Evolutionary conservation across 2,329 filamentous ascomycete genomes (phyloP), one percentile per base, ranked within the genome.

Genomic region (Beauveria australis): DNA sequence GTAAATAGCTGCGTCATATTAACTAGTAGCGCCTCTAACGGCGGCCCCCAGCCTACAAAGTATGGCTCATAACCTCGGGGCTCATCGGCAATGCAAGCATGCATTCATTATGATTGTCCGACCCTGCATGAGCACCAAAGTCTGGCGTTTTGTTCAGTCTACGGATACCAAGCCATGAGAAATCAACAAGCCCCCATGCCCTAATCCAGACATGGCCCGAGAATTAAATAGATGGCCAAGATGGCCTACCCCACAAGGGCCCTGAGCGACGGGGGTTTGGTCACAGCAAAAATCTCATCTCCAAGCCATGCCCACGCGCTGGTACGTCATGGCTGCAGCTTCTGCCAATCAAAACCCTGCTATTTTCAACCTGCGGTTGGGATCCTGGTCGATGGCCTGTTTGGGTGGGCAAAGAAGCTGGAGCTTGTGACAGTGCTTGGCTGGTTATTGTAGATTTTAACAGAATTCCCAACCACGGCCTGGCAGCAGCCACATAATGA

Each of bases 251-350:
- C 59, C 59, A 60, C 52, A 60, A 28, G 18, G 59, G 44, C 52
- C 52, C 44, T 48, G 51, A 43, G 18, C 18, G 28, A 53, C 24
- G 40, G 56, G 47, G 33, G 12, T 5, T 37, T 37, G 52, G 33
- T 41, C 22, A 55, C 51, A 54, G 59, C 54, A 58, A 59, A 59
- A 61, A 61, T 61, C 60, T 58, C 53, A 61, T 61, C 60, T 61
- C 3, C 54, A 53, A 52, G 44, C 49, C 30, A 12, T 59, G 18
- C 33, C 47, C 46, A 44, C 28, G 41, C 41, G 26, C 26, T 18
- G n/a, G 24, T 52, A 61, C 54, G 53, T 58, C 60, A 61, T 61
- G 53, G 54, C 60, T 44, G 44, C 44, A 47, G 22, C 22, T 18
- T 9, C 47, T 53, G 30, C 60, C 53, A 61, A 61, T 61, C 60